Evolutionary conservation across 495 filamentous ascomycete species (phyloP), one percentile per base, ranked within the genome.

Genomic region (Neurospora sp.): DNA sequence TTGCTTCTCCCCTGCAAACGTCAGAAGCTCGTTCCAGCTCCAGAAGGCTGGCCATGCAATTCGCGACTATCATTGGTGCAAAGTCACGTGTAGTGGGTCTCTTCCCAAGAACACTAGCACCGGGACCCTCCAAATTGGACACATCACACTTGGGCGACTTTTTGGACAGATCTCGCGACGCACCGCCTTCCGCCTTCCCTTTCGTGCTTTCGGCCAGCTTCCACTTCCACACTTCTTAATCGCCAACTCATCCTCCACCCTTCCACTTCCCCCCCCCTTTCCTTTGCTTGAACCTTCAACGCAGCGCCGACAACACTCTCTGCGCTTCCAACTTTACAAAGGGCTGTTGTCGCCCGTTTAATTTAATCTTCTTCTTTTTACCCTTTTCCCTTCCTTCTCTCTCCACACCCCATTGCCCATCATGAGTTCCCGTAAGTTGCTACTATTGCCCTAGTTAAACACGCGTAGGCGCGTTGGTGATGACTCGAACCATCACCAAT

Each of bases 351-450:
- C 81, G 78, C 79, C 75, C 77, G 74, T 74, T 74, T 73, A 79
- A 78, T 81, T 82, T 81, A 76, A 79, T 79, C 79, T 81, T 86
- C 73, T 77, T 79, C 77, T 82, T 83, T 81, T 77, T 59, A 59
- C 48, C 48, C 48, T 82, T 74, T 74, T 76, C 54, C 35, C 27
- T 31, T 62, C 27, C 54, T 35, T 62, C 23, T 77, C 66, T 74
- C 72, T 66, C 54, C 44, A 72, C 44, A 62, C 5, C 70, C 83
- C 73, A 82, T 85, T 82, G 80, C 83, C 86, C 83, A 84, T 79
- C 79, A 90, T 89, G 89, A 85, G 80, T 81, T 85, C 82, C 78
- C 77, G 86, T 85, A 86, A 89, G 88, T 87, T 80, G 80, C 79
- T 76, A 35, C 31, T 35, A 35, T 35, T 35, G 31, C 31, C 31